A percentile compares a stretch with the other conserved stretches of the same genome.
These are phyloP conservation scores for Tolypocladium endophyticum DNA, from an alignment of 2,329 filamentous ascomycete species.

Conservation along the genomic window DNA sequence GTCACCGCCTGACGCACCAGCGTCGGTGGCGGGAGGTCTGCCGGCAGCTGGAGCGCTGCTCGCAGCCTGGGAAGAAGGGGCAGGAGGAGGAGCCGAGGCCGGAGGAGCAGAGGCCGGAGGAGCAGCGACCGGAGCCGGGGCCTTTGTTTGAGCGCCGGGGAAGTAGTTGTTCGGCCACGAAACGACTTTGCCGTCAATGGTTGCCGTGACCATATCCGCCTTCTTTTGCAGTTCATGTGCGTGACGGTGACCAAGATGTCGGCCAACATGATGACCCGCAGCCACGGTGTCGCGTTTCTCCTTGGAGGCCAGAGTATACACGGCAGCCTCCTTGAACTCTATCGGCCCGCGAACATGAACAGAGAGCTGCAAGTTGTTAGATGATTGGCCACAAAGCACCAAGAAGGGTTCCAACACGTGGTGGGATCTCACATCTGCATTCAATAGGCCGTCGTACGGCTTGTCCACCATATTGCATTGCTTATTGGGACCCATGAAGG, in stretches of 20 bases:
- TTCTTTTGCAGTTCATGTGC: conserved; percentile 45
- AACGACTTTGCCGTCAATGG: conserved; percentile 45
- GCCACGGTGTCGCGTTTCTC: conserved; percentile 15
- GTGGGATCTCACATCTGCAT: conserved; percentile 49
- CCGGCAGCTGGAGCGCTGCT: neutral
- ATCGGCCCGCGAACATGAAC: conserved; percentile 64
- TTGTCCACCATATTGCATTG: conserved; percentile 42
- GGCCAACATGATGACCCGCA: conserved; percentile 17
- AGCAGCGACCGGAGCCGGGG: conserved; percentile 7
- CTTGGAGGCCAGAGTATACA: conserved; percentile 45
- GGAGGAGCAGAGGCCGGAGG: conserved; percentile 6
- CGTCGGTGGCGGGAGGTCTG: conserved; percentile 3
- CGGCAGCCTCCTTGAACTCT: conserved; percentile 55
- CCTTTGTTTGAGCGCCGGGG: conserved; percentile 18
- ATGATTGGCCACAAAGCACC: neutral
- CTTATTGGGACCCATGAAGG: conserved; percentile 43
- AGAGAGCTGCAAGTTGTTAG: conserved; percentile 42
- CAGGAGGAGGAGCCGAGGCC: conserved; percentile 5
- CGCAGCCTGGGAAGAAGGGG: conserved; percentile 3
- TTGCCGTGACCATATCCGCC: conserved; percentile 41
- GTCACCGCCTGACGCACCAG: conserved; percentile 12
- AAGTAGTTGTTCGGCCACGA: conserved; percentile 49
- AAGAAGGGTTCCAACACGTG: too few species aligned
- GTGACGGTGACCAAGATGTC: conserved; percentile 34
- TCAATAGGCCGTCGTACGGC: conserved; percentile 48